A percentile compares a stretch with the other conserved stretches of the same genome.
These are phyloP conservation scores for Stagonosporopsis vannaccii DNA, from an alignment of 2,329 filamentous ascomycete genomes.

Conservation along the genomic window DNA sequence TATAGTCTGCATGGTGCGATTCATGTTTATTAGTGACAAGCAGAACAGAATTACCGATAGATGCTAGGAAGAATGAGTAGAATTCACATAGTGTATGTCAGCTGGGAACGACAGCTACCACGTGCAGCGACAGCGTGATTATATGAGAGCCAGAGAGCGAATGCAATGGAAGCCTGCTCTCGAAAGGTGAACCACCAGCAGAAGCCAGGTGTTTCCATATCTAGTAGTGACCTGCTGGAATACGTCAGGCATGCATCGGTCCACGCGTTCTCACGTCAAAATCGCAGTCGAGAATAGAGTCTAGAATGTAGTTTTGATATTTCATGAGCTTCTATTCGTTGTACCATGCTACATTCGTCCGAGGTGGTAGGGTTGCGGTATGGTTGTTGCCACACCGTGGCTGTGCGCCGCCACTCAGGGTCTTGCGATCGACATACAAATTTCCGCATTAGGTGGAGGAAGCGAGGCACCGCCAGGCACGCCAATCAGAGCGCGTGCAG, in stretches of 20 bases:
- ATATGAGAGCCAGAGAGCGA: background rate
- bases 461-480: constrained; percentile 26
- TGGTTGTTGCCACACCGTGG: constrained; percentile 15
- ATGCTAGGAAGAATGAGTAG: background rate
- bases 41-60: background rate
- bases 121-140: background rate
- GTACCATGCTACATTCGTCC: background rate
- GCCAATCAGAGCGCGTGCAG: constrained; percentile 32
- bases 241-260: constrained; percentile 16
- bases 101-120: background rate
- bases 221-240: constrained; percentile 5
- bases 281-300: background rate
- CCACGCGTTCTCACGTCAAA: constrained; percentile 1
- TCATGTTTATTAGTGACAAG: background rate
- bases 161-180: no score
- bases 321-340: constrained; percentile 11
- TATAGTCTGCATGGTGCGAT: constrained; percentile 4
- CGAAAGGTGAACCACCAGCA: background rate
- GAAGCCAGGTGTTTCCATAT: background rate
- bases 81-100: constrained; percentile 4
- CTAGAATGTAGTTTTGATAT: constrained; percentile 12
- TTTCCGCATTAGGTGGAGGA: background rate
- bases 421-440: constrained; percentile 27
- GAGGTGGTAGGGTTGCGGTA: background rate
- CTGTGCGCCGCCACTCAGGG: constrained; percentile 21